Evolutionary conservation across 495 filamentous ascomycete species (phyloP), one percentile per base, ranked within the genome.

Genomic region (Penicillium riverlandense): DNA sequence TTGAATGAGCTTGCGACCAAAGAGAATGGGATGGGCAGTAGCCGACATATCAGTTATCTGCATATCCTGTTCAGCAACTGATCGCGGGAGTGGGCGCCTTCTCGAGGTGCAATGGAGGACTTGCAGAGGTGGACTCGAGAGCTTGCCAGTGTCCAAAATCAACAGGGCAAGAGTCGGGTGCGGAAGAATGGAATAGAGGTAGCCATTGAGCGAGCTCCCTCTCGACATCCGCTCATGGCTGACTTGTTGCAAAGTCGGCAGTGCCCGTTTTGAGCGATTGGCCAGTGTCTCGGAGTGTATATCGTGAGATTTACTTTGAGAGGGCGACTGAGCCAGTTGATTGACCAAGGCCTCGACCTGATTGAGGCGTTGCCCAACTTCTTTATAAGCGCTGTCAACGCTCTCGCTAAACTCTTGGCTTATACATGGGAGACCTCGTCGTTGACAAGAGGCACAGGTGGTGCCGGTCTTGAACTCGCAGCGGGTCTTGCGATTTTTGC

Each of bases 1-100:
- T 43, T 74, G 70, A 37, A 78, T 56, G 6, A 79, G 52, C 15
- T 60, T 60, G 39, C 61, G 66, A 11, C 74, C 72, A 11, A 77
- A 59, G 2, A 67, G 34, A 13, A 64, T 54, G 0, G 75, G 75
- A 46, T 75, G 69, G 37, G 61, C 57, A 6, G 64, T 59, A 10
- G 47, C 37, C 8, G 66, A 45, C 4, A 67, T 61, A 29, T 12
- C 35, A 6, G 12, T 28, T 37, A n/a, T 22, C 1, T 2, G 7
- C n/a, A 15, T 35, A n/a, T n/a, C 30, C 9, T 13, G 22, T 11
- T 27, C 41, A 16, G 9, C 11, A 9, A 11, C 13, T 40, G 29
- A 27, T 9, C 41, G 28, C 9, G 29, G 29, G 22, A 22, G 22
- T 22, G 22, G 22, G 6, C 22, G 22, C 22, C 22, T 22, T 22